A percentile compares a stretch with the other conserved stretches of the same genome.
phyloP scores from a whole-genome alignment of 2,329 filamentous ascomycete species.

The Colletotrichum viniferum region DNA sequence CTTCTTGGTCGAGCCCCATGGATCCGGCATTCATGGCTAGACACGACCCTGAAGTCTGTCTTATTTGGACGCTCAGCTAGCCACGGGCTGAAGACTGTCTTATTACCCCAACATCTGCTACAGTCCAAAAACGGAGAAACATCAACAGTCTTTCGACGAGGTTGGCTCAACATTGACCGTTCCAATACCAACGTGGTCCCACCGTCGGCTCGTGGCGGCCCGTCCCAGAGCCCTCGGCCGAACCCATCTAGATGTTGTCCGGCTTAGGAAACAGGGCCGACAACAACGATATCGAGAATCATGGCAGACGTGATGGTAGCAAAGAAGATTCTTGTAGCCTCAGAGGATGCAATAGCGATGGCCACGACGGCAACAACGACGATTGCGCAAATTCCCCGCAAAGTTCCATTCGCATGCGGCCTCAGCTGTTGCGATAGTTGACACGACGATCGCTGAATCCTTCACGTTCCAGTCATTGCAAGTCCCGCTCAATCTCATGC shows the following conservation, averaged over 20 bases:
- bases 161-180: neutral
- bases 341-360: fast-evolving
- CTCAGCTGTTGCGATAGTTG: neutral
- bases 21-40: neutral
- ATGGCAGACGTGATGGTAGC: fast-evolving
- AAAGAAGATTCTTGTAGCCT: fast-evolving
- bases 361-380: fast-evolving
- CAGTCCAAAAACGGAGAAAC: neutral
- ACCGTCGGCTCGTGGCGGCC: neutral
- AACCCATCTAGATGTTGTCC: neutral
- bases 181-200: neutral
- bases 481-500: neutral
- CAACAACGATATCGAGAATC: fast-evolving
- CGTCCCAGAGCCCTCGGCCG: neutral
- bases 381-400: neutral
- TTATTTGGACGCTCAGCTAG: neutral
- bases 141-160: neutral
- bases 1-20: fast-evolving
- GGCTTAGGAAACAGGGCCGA: neutral
- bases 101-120: neutral
- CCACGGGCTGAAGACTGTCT: neutral
- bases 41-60: neutral
- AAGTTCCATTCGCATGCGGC: neutral
- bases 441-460: neutral
- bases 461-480: neutral